A percentile compares a stretch with the other conserved stretches of the same genome.
These are phyloP conservation scores for Xylogone sp. DNA, from an alignment of 2,329 filamentous ascomycete species.

Conservation along the genomic window DNA sequence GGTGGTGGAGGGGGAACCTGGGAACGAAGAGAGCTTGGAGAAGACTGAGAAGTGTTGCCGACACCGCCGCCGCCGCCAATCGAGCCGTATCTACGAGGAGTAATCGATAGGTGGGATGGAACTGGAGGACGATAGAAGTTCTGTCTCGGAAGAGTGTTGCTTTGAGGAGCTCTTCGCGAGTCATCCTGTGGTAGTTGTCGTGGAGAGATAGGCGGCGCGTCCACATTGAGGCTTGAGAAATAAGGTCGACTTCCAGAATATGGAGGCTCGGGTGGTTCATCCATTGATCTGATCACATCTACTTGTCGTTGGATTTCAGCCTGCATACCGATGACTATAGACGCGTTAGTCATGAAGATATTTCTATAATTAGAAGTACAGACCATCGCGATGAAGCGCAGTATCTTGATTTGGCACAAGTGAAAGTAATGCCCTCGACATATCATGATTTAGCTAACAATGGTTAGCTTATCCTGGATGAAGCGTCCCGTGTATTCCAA, in stretches of 20 bases:
- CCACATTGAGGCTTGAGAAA: slow-evolving; percentile 56
- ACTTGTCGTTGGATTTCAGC: slow-evolving; percentile 58
- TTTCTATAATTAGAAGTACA: slow-evolving; percentile 29
- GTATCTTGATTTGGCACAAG: slow-evolving; percentile 74
- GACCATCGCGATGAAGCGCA: slow-evolving; percentile 77
- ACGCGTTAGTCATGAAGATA: slow-evolving; percentile 21
- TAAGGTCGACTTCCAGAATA: slow-evolving; percentile 63
- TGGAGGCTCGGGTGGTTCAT: slow-evolving; percentile 64
- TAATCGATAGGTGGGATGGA: slow-evolving; percentile 75
- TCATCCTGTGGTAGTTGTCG: slow-evolving; percentile 86
- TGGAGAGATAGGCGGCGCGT: slow-evolving; percentile 80
- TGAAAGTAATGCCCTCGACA: slow-evolving; percentile 70
- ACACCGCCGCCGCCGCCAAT: too few species aligned
- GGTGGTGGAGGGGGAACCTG: slow-evolving; percentile 60
- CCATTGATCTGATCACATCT: slow-evolving; percentile 51
- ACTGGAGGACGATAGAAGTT: slow-evolving; percentile 74
- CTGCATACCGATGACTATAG: slow-evolving; percentile 52
- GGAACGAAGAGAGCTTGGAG: slow-evolving; percentile 69
- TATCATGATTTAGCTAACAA: slow-evolving; percentile 76
- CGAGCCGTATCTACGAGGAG: slow-evolving; percentile 78
- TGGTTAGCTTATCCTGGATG: slow-evolving; percentile 18
- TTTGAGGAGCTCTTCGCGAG: slow-evolving; percentile 66
- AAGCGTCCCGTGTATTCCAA: slow-evolving; percentile 6
- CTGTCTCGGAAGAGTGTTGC: slow-evolving; percentile 43
- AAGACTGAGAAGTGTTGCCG: slow-evolving; percentile 61